A percentile compares a stretch with the other conserved stretches of the same genome.
Evolutionary conservation across 371 early-diverging fungal species (phyloP).

Genomic region (Actinomucor elegans): DNA sequence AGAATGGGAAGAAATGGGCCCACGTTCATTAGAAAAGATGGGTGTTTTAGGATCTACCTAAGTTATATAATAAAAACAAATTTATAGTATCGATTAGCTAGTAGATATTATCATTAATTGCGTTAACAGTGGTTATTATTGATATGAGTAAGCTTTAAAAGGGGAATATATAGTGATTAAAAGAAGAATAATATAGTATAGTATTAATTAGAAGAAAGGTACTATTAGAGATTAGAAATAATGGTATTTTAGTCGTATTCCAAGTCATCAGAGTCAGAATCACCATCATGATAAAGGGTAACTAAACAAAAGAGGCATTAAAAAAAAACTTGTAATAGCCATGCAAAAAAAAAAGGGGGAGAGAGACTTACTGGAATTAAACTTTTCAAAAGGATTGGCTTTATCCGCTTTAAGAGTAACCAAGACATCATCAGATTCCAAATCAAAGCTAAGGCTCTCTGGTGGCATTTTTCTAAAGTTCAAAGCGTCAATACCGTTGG

Average conservation of each 20-base stretch:
- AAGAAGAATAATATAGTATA: too few species aligned
- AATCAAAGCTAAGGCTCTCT: conserved; percentile 18
- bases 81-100: too few species aligned
- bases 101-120: too few species aligned
- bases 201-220: too few species aligned
- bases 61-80: conserved; percentile 1
- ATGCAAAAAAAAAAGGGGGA: neutral
- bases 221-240: too few species aligned
- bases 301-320: conserved; percentile 28
- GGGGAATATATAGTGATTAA: too few species aligned
- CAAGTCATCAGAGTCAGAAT: conserved; percentile 42
- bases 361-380: conserved; percentile 27
- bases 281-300: conserved; percentile 64
- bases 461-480: conserved; percentile 62
- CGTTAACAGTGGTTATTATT: too few species aligned
- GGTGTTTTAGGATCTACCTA: conserved; percentile 51
- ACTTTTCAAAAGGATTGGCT: conserved; percentile 28
- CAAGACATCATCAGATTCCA: conserved; percentile 25
- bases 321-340: neutral
- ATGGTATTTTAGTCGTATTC: neutral
- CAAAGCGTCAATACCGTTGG: conserved; percentile 57
- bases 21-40: conserved; percentile 75
- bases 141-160: too few species aligned
- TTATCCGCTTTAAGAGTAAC: conserved; percentile 21
- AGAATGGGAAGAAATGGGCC: conserved; percentile 95